Conservation (phyloP, 495 filamentous ascomycete genomes). For the Geoglossum glabrum region DNA sequence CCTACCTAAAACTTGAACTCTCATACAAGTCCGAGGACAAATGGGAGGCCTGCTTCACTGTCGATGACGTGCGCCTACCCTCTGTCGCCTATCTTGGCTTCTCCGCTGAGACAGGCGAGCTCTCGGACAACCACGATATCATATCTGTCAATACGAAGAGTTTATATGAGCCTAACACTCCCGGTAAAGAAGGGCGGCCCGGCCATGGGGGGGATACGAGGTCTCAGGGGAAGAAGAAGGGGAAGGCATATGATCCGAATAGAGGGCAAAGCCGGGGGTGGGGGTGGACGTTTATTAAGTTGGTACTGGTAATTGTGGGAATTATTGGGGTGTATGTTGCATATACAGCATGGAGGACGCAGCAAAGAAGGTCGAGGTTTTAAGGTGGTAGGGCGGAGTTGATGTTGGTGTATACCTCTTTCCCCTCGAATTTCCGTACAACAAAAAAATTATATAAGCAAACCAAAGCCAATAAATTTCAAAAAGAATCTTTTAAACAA, state of each 20-base stretch:
- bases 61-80: constrained; percentile 48
- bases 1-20: constrained; percentile 65
- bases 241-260: constrained; percentile 8
- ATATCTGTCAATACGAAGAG: constrained; percentile 75
- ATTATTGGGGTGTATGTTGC: constrained; percentile 61
- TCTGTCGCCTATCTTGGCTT: constrained; percentile 89
- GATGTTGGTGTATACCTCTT: no score
- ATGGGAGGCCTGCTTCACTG: constrained; percentile 80
- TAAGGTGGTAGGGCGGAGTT: no score
- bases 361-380: constrained; percentile 59
- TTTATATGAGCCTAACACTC: constrained; percentile 46
- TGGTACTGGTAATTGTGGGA: constrained; percentile 50
- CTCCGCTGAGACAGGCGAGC: constrained; percentile 85
- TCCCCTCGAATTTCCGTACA: no score
- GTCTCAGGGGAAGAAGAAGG: constrained; percentile 16
- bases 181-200: not conserved
- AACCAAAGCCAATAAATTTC: no score
- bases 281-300: constrained; percentile 84
- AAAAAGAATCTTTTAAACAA: no score
- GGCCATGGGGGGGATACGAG: not conserved
- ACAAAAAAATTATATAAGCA: no score
- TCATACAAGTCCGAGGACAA: constrained; percentile 78
- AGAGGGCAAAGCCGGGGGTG: constrained; percentile 39
- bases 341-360: constrained; percentile 60
- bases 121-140: constrained; percentile 96